These are phyloP conservation scores for Diplodia corticola DNA, from an alignment of 2,329 filamentous ascomycete genomes.

Conservation along the genomic window DNA sequence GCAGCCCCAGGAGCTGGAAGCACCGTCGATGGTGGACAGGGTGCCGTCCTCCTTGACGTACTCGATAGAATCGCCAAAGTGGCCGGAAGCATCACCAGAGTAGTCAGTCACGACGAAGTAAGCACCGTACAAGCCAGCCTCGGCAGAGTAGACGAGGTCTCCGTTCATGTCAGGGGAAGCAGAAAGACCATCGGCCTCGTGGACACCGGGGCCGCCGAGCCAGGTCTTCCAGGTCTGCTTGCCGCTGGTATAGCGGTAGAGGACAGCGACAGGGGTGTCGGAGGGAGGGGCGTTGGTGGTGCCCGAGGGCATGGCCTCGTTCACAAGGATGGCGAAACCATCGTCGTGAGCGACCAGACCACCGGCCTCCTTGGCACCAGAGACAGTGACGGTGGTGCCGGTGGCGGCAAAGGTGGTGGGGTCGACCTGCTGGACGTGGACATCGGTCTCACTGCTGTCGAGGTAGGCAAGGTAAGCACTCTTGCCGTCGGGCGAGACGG, in stretches of 20 bases:
- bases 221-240: slow-evolving; percentile 60
- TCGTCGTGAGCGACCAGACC: slow-evolving; percentile 63
- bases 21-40: slow-evolving; percentile 53
- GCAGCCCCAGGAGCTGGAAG: slow-evolving; percentile 61
- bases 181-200: slow-evolving; percentile 42
- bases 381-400: slow-evolving; percentile 54
- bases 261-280: slow-evolving; percentile 54
- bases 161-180: slow-evolving; percentile 61
- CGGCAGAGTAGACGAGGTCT: slow-evolving; percentile 61
- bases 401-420: slow-evolving; percentile 56
- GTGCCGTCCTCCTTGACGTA: slow-evolving; percentile 53
- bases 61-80: slow-evolving; percentile 60
- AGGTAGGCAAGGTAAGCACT: slow-evolving; percentile 63
- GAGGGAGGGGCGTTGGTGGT: slow-evolving; percentile 52
- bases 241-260: slow-evolving; percentile 61
- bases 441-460: slow-evolving; percentile 55
- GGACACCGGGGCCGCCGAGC: slow-evolving; percentile 58
- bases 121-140: slow-evolving; percentile 58
- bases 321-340: slow-evolving; percentile 63
- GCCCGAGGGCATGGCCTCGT: slow-evolving; percentile 54
- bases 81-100: slow-evolving; percentile 54
- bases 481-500: slow-evolving; percentile 61
- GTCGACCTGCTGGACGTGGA: slow-evolving; percentile 60
- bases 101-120: slow-evolving; percentile 64
- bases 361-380: slow-evolving; percentile 56